phyloP scores from a whole-genome alignment of 108 stramenopile species.

The Licmophora abbreviata region DNA sequence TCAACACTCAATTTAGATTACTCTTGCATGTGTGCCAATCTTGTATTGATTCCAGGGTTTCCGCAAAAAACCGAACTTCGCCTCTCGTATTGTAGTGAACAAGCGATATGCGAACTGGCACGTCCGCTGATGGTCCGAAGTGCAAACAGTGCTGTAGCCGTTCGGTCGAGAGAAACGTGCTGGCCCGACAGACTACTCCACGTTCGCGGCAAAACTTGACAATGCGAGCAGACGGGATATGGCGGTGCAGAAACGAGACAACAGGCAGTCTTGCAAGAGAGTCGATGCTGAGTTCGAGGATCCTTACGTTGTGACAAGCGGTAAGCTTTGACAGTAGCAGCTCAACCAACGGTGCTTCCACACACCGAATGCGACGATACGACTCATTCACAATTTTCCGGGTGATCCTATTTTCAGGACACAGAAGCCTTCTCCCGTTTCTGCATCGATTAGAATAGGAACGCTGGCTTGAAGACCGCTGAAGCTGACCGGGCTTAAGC shows the following conservation, averaged over 20 bases:
- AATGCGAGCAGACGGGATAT: constrained; percentile 31
- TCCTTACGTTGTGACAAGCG: constrained; percentile 3
- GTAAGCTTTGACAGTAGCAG: constrained; percentile 9
- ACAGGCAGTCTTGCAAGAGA: constrained; percentile 37
- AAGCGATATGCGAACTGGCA: constrained; percentile 65
- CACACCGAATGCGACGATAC: constrained; percentile 10
- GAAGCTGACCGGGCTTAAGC: background rate
- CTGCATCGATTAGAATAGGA: background rate
- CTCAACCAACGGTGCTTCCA: constrained; percentile 14
- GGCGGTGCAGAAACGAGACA: constrained; percentile 47
- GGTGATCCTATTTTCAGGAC: constrained; percentile 1
- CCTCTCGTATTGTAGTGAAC: constrained; percentile 65
- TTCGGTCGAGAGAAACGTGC: constrained; percentile 58
- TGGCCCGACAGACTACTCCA: constrained; percentile 47
- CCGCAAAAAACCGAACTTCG: constrained; percentile 44
- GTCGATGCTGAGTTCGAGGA: background rate
- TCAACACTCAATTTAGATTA: too few species aligned
- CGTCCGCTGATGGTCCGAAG: too few species aligned
- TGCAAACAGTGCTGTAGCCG: constrained; percentile 22
- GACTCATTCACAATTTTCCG: background rate
- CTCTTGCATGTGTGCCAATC: too few species aligned
- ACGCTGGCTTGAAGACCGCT: too few species aligned
- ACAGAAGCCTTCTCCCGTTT: too few species aligned
- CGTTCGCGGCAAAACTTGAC: constrained; percentile 31
- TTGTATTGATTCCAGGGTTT: constrained; percentile 34